These are phyloP conservation scores for Lipomyces japonicus DNA, from an alignment of 805 yeast species.

Conservation along the genomic window DNA sequence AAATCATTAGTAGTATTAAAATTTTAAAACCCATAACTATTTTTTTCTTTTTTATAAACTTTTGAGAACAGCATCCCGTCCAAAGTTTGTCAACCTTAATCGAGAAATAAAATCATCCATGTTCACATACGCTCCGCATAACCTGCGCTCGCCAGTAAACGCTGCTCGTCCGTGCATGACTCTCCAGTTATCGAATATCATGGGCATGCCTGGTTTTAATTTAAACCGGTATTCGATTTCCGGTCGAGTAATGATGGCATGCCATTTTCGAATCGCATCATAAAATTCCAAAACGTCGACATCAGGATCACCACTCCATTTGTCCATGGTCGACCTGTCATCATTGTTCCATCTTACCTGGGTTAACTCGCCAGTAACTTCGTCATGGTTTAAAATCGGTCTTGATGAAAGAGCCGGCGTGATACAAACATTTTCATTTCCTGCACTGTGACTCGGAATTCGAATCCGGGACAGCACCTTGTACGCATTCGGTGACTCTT, in stretches of 20 bases:
- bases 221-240: constrained; percentile 53
- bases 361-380: constrained; percentile 46
- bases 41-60: not conserved
- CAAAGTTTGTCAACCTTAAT: constrained; percentile 46
- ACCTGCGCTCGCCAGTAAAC: constrained; percentile 61
- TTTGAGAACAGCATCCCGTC: constrained; percentile 42
- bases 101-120: constrained; percentile 60
- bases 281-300: constrained; percentile 50
- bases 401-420: constrained; percentile 51
- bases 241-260: constrained; percentile 47
- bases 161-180: constrained; percentile 64
- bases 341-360: constrained; percentile 71
- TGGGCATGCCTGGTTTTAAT: constrained; percentile 60
- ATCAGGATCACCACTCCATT: constrained; percentile 42
- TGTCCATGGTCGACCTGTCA: constrained; percentile 61
- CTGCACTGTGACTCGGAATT: constrained; percentile 71
- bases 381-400: constrained; percentile 56
- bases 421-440: constrained; percentile 59
- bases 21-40: too few species aligned
- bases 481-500: constrained; percentile 49
- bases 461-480: constrained; percentile 48
- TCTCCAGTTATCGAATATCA: constrained; percentile 72
- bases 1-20: too few species aligned
- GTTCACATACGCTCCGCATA: constrained; percentile 71
- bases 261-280: constrained; percentile 57